Evolutionary conservation across 2,329 filamentous ascomycete genomes (phyloP).

Genomic region (Metarhizium anisopliae): DNA sequence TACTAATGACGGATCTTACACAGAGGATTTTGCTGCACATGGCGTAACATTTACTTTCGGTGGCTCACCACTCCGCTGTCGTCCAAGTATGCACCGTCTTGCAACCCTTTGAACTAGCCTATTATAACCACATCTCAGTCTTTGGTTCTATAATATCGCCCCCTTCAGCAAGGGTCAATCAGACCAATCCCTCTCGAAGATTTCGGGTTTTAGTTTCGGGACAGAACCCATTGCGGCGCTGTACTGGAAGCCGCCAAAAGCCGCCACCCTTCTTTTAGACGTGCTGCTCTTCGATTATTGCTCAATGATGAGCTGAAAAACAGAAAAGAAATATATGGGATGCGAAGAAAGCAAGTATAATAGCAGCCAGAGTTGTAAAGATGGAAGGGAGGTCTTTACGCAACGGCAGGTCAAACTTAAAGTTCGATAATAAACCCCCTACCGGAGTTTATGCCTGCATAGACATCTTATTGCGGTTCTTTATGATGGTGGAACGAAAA

Average conservation of each 20-base stretch:
- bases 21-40: conserved; percentile 7
- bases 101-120: too few relatives aligned
- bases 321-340: neutral
- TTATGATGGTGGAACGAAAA: too few relatives aligned
- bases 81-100: too few relatives aligned
- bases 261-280: too few relatives aligned
- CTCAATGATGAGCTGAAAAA: neutral
- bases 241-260: neutral
- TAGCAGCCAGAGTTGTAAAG: neutral
- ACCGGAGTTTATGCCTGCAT: neutral
- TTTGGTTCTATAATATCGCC: too few relatives aligned
- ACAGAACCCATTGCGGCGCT: too few relatives aligned
- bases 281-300: neutral
- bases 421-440: accelerated
- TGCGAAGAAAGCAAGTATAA: neutral
- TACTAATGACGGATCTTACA: too few relatives aligned
- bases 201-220: too few relatives aligned
- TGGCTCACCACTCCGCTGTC: too few relatives aligned
- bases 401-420: neutral
- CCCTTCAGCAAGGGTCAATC: neutral
- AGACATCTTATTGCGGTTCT: too few relatives aligned
- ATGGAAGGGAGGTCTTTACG: neutral
- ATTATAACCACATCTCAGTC: too few relatives aligned
- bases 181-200: neutral
- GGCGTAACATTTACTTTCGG: conserved; percentile 14